phyloP scores from a whole-genome alignment of 257 asterid species.

The Plantago elongata region DNA sequence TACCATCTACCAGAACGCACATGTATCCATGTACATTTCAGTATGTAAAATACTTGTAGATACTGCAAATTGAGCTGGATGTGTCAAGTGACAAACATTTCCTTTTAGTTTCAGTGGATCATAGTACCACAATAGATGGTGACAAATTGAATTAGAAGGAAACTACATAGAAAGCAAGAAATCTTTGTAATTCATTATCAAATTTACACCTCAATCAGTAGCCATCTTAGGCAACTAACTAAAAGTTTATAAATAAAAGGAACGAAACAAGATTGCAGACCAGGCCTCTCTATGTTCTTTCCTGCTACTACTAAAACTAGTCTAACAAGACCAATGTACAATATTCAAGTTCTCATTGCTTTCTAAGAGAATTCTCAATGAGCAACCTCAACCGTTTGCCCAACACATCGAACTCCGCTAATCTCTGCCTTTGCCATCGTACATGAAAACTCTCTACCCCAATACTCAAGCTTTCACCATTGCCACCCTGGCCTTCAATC shows the following conservation, averaged over 20 bases:
- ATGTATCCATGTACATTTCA: too few species aligned
- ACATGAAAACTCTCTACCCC: constrained; percentile 28
- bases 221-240: too few species aligned
- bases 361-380: constrained; percentile 49
- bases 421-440: constrained; percentile 64
- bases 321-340: constrained; percentile 16
- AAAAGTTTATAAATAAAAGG: background rate
- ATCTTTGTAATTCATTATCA: too few species aligned
- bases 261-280: constrained; percentile 13
- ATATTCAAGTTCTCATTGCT: constrained; percentile 30
- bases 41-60: too few species aligned
- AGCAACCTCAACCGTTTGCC: constrained; percentile 65
- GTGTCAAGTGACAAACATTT: too few species aligned
- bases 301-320: constrained; percentile 15
- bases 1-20: too few species aligned
- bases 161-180: too few species aligned
- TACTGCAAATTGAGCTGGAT: too few species aligned
- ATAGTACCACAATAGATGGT: too few species aligned
- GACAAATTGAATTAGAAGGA: too few species aligned
- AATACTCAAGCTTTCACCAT: constrained; percentile 19
- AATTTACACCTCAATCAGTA: too few species aligned
- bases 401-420: constrained; percentile 63
- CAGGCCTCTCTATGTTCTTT: background rate
- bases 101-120: too few species aligned
- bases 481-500: constrained; percentile 16